These are phyloP conservation scores for Linnemannia elongata DNA, from an alignment of 192 early-diverging fungal genomes.

Conservation along the genomic window DNA sequence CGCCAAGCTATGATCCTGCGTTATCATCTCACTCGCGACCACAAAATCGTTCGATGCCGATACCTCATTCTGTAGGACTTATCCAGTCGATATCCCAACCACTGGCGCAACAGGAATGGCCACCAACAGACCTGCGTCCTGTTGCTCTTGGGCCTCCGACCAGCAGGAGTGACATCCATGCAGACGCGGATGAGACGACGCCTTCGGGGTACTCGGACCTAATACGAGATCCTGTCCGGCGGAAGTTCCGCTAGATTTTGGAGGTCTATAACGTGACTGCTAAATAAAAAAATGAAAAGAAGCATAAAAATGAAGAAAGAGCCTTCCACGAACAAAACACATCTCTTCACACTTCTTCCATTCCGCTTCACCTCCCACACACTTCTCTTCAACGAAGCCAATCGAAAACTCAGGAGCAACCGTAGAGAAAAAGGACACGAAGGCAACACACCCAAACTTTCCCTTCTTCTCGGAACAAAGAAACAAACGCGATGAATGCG, in stretches of 20 bases:
- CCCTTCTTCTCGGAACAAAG: neutral
- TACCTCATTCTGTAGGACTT: neutral
- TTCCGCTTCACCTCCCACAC: neutral
- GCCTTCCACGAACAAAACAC: neutral
- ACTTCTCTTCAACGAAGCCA: neutral
- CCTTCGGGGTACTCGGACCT: constrained; percentile 1
- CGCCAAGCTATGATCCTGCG: neutral
- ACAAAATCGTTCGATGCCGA: neutral
- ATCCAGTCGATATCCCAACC: neutral
- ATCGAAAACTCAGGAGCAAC: neutral
- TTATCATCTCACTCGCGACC: neutral
- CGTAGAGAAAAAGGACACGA: neutral
- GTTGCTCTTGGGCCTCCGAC: neutral
- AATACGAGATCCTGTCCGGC: constrained; percentile 21
- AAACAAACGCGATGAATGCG: neutral
- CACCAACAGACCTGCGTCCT: neutral
- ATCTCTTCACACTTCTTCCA: neutral
- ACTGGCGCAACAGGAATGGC: neutral
- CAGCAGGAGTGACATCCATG: neutral
- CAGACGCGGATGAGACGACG: neutral
- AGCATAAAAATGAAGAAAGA: neutral
- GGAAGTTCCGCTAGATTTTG: constrained; percentile 16
- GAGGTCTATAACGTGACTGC: neutral
- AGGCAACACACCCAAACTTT: neutral
- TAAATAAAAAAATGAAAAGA: neutral